A percentile compares a stretch with the other conserved stretches of the same genome.
Conservation (phyloP, 208 protist species). For the Wallacemonas collosoma region DNA sequence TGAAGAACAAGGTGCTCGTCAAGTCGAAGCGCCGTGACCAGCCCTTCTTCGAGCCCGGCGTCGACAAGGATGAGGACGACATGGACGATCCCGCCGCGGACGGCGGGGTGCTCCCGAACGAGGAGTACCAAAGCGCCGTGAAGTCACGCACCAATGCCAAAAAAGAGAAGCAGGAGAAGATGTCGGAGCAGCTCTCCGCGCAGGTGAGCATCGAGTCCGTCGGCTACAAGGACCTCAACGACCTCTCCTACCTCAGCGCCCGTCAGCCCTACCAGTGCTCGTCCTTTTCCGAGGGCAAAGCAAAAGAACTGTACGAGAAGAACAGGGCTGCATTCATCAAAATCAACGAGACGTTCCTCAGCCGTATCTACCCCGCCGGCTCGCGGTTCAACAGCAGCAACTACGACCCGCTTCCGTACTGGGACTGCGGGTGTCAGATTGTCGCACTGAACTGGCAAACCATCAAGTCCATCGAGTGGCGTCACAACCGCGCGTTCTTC, state of each 20-base stretch:
- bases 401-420: slow-evolving; percentile 85
- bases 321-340: slow-evolving; percentile 34
- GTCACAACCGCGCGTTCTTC: slow-evolving; percentile 91
- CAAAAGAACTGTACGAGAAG: slow-evolving; percentile 39
- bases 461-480: slow-evolving; percentile 48
- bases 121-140: slow-evolving; percentile 26
- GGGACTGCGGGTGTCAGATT: slow-evolving; percentile 85
- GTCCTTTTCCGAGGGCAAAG: slow-evolving; percentile 66
- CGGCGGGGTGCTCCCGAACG: slow-evolving; percentile 7
- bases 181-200: slow-evolving; percentile 44
- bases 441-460: slow-evolving; percentile 95
- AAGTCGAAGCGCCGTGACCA: slow-evolving; percentile 53
- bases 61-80: slow-evolving; percentile 48
- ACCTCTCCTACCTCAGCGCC: slow-evolving; percentile 53
- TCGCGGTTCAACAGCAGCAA: slow-evolving; percentile 92
- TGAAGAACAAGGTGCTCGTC: slow-evolving; percentile 62
- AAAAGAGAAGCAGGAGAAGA: slow-evolving; percentile 21
- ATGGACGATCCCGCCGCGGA: slow-evolving; percentile 18
- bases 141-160: slow-evolving; percentile 24
- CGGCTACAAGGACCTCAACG: slow-evolving; percentile 58
- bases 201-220: slow-evolving; percentile 68
- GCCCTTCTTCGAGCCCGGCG: slow-evolving; percentile 22
- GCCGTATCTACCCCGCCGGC: slow-evolving; percentile 93
- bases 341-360: slow-evolving; percentile 78
- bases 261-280: slow-evolving; percentile 68